Evolutionary conservation across 2,329 filamentous ascomycete genomes (phyloP).

Genomic region (Thelonectria olida): DNA sequence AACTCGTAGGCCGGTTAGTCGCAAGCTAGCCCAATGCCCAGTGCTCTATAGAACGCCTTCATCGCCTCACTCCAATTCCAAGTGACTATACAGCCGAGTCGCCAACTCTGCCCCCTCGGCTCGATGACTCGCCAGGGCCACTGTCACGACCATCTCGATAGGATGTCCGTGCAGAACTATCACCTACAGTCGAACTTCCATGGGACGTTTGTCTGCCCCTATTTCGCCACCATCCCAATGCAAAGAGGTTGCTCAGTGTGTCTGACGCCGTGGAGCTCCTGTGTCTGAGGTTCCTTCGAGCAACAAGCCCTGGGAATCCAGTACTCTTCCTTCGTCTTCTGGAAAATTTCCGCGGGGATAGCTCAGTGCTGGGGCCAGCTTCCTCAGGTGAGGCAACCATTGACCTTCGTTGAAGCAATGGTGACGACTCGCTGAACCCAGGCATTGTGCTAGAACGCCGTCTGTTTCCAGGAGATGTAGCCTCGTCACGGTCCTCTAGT

Average conservation of each 20-base stretch:
- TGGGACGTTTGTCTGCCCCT: constrained; percentile 34
- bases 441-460: constrained; percentile 61
- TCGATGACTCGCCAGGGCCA: constrained; percentile 14
- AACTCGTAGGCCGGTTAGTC: constrained; percentile 12
- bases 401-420: constrained; percentile 49
- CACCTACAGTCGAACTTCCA: constrained; percentile 28
- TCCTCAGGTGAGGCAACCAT: constrained; percentile 44
- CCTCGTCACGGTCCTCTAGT: constrained; percentile 75
- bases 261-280: constrained; percentile 57
- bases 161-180: constrained; percentile 23
- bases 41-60: constrained; percentile 28
- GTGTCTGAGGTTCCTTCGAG: constrained; percentile 55
- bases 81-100: constrained; percentile 48
- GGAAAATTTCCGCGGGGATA: constrained; percentile 42
- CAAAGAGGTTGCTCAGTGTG: constrained; percentile 61
- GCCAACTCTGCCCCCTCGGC: constrained; percentile 20
- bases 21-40: constrained; percentile 23
- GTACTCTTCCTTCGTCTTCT: constrained; percentile 66
- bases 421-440: constrained; percentile 50
- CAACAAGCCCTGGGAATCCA: constrained; percentile 69
- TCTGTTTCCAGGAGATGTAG: constrained; percentile 51
- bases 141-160: constrained; percentile 34
- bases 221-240: constrained; percentile 63
- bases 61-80: constrained; percentile 26
- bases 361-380: constrained; percentile 43